Evolutionary conservation across 805 yeast species (phyloP).

Genomic region (Candida arabinofermentans): DNA sequence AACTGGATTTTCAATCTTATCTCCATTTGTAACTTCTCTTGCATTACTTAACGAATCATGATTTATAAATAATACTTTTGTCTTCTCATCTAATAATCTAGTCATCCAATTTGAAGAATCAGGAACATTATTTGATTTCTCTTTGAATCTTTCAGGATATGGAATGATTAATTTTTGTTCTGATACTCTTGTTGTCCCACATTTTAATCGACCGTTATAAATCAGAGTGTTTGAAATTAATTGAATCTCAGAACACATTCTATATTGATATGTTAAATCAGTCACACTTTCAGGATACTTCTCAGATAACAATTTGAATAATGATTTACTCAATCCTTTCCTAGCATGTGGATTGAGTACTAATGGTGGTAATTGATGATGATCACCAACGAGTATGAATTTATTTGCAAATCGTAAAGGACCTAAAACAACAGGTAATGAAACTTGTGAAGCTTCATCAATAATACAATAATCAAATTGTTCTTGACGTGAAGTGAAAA

Average conservation of each 20-base stretch:
- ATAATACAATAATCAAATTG: constrained; percentile 88
- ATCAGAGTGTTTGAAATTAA: constrained; percentile 72
- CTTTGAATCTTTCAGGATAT: constrained; percentile 24
- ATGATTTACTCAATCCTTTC: constrained; percentile 63
- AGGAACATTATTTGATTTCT: constrained; percentile 7
- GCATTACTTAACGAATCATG: constrained; percentile 64
- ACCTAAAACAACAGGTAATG: constrained; percentile 87
- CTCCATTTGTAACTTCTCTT: constrained; percentile 52
- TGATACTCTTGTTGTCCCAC: constrained; percentile 69
- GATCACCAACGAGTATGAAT: constrained; percentile 95
- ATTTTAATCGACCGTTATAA: constrained; percentile 69
- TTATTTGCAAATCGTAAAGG: constrained; percentile 75
- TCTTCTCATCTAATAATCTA: constrained; percentile 46
- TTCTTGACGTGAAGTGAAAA: constrained; percentile 47
- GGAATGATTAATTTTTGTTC: constrained; percentile 53
- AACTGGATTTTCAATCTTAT: constrained; percentile 64
- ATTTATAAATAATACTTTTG: constrained; percentile 71
- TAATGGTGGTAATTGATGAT: constrained; percentile 87
- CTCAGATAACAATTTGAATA: constrained; percentile 73
- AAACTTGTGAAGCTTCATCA: constrained; percentile 95
- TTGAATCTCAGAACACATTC: constrained; percentile 93
- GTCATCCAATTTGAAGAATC: constrained; percentile 47
- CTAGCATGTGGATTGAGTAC: constrained; percentile 67
- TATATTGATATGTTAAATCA: constrained; percentile 76
- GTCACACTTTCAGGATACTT: constrained; percentile 70